Base-by-base conservation (phyloP, 208 protist genomes). In the Acanthamoeba rhysodes region DNA sequence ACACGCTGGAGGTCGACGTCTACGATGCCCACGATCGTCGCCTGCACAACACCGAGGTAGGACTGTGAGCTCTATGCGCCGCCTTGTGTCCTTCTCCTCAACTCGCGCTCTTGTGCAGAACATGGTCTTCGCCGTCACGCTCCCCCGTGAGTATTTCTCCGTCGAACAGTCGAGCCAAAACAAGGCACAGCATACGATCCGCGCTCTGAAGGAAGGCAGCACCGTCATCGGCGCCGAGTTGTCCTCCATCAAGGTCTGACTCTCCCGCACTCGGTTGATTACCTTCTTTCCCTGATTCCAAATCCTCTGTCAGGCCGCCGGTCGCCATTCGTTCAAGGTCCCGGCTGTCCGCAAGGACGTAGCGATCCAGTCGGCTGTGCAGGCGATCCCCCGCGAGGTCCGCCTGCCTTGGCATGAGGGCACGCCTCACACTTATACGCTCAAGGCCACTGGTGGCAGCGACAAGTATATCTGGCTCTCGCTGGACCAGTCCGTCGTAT, bases 391-490 rank as follows among this genome's bases (percentile, higher is more conserved):
- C 32, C 37, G 57, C 37, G 87, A 74, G 18, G 68, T 94, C 16
- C 68, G 45, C 34, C 53, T 94, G 14, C 90, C 90, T 27, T 94
- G 64, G 64, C 50, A 94, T 32, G 41, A 53, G 4, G 57, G 53
- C n/a, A 82, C 57, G 4, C 37, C 48, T 29, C 90, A 94, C 55
- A 41, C 37, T 2, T 94, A 85, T 68, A 29, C 50, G 24, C 57
- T 94, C 14, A 94, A 84, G 45, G 68, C 70, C 24, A 66, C 27
- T n/a, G 90, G 90, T 32, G 90, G 90, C 29, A 94, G 90, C 45
- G 68, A 48, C 90, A 94, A 84, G 62, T 94, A 94, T 45, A 76
- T 64, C 72, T 94, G 90, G 90, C 53, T 64, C 55, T 76, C 90
- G 45, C 68, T 74, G 32, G 90, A 94, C 34, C 32, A 76, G 29